Evolutionary conservation across 1,284 basidiomycete genomes (phyloP), one percentile per base, ranked within the genome.

Genomic region (Mixia osmundae): DNA sequence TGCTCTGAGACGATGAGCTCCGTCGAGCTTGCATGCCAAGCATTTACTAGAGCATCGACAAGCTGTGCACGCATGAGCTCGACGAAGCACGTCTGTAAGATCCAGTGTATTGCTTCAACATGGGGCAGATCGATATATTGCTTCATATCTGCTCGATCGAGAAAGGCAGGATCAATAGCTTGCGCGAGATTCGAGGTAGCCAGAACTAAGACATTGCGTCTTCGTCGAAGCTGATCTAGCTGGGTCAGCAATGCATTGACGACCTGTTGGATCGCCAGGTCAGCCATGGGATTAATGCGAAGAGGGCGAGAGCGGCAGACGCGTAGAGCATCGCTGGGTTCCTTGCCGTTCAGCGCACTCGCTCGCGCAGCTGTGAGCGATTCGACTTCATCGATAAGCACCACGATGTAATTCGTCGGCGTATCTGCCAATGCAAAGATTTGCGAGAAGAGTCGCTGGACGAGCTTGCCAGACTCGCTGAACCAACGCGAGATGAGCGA

Each of bases 301-400:
- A 15, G 14, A 5, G 21, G 11, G 33, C 2, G 14, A 27, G 24
- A 3, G 11, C 3, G 4, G 7, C 68, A 36, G 50, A 83, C 83
- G 25, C 89, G 62, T 19, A 99, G 56, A n/a, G 85, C 83, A 54
- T 99, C 91, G 3, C 76, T 78, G 1, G 89, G 91, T 54, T 99
- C 89, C 18, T 75, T 82, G 1, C 85, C 85, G 11, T 74, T 72
- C 67, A 87, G 77, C 0, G 85, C 82, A n/a, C 79, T 78, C 7
- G 78, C 77, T 51, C 91, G 64, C 2, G 89, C 85, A 33, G 83
- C 78, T 1, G 91, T 95, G 42, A 99, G 56, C 7, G 76, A 83
- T 56, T 99, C 89, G 3, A 99, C 87, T 57, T 99, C 89, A 57
- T 97, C 87, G 36, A 99, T 97, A 27, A 99, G 66, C 12, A 99